Conservation (phyloP, 345 rosid species). For the Ricinus communis region DNA sequence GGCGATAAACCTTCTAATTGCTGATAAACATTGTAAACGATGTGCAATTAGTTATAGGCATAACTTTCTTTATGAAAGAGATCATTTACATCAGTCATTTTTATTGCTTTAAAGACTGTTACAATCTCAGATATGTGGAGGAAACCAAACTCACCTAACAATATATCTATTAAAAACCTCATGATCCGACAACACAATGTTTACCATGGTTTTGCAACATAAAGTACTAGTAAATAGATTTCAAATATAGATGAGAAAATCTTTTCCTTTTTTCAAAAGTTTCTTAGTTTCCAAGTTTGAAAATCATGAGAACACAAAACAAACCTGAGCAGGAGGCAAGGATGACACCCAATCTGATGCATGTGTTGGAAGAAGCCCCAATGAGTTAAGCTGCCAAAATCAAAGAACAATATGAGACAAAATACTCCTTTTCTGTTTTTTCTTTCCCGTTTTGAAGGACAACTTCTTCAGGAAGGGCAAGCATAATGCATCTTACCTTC, state of each 20-base stretch:
- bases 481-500: constrained; percentile 61
- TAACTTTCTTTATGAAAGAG: neutral
- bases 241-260: neutral
- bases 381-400: constrained; percentile 76
- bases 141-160: neutral
- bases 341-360: constrained; percentile 99
- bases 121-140: neutral
- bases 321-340: constrained; percentile 92
- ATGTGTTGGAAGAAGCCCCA: constrained; percentile 98
- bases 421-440: neutral
- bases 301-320: constrained; percentile 8
- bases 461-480: neutral
- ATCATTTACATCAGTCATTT: neutral
- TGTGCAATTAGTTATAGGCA: neutral
- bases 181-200: neutral
- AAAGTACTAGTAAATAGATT: neutral
- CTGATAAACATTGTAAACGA: neutral
- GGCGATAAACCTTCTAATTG: neutral
- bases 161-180: neutral
- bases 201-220: neutral
- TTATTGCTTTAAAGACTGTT: neutral
- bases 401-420: constrained; percentile 5
- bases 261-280: neutral
- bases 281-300: neutral
- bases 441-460: neutral